A percentile compares a stretch with the other conserved stretches of the same genome.
phyloP scores from a whole-genome alignment of 163 green algal genomes.

The Trebouxia gelatinosa region DNA sequence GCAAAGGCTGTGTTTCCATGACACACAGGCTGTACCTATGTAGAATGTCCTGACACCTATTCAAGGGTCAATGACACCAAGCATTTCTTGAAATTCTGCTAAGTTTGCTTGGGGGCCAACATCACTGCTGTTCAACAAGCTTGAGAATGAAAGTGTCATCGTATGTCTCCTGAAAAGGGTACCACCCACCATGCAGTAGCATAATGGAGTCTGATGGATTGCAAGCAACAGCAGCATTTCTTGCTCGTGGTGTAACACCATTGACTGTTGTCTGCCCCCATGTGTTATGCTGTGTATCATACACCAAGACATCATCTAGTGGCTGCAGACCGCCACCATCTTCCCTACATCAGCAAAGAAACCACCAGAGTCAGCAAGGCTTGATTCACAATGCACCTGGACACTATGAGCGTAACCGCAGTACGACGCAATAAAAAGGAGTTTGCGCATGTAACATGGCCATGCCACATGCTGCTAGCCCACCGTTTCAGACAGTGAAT shows the following conservation, averaged over 20 bases:
- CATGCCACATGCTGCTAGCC: neutral
- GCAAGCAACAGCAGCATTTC: slow-evolving; percentile 33
- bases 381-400: neutral
- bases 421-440: neutral
- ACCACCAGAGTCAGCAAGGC: neutral
- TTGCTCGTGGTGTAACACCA: neutral
- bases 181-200: slow-evolving; percentile 37
- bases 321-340: slow-evolving; percentile 38
- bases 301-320: slow-evolving; percentile 29
- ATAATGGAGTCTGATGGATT: neutral
- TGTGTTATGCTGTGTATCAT: neutral
- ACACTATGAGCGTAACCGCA: neutral
- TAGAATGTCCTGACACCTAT: too few relatives aligned
- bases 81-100: too few relatives aligned
- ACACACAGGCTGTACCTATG: too few relatives aligned
- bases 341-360: neutral
- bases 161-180: slow-evolving; percentile 38
- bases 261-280: neutral
- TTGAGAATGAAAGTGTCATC: slow-evolving; percentile 33
- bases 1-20: too few relatives aligned
- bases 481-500: neutral
- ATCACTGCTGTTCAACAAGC: too few relatives aligned
- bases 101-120: too few relatives aligned
- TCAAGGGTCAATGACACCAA: too few relatives aligned
- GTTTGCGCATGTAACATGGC: too few relatives aligned